These are phyloP conservation scores for Corynascus novoguineensis DNA, from an alignment of 495 filamentous ascomycete species.

Conservation along the genomic window DNA sequence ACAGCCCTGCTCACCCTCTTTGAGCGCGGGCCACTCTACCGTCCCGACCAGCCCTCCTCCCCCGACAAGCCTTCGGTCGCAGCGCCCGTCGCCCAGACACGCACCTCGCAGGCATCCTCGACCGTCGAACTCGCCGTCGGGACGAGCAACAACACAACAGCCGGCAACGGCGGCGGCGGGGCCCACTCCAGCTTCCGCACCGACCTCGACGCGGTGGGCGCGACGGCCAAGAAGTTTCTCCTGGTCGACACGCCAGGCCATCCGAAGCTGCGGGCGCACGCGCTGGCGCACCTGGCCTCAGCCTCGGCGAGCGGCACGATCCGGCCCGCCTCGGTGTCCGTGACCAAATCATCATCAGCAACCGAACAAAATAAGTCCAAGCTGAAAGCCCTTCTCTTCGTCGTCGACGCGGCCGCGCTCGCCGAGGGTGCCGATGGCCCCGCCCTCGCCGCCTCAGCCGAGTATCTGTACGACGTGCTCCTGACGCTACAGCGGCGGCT, in stretches of 20 bases:
- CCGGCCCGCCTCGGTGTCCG: too few relatives aligned
- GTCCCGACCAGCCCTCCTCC: neutral
- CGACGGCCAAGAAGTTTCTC: conserved; percentile 62
- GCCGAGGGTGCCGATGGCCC: conserved; percentile 47
- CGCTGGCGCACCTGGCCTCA: conserved; percentile 49
- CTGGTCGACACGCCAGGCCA: conserved; percentile 89
- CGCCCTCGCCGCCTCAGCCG: conserved; percentile 31
- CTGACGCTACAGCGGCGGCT: conserved; percentile 70
- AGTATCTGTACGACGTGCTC: conserved; percentile 80
- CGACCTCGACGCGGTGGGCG: conserved; percentile 45
- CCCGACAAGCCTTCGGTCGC: neutral
- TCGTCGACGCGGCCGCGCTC: conserved; percentile 78
- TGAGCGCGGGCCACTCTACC: conserved; percentile 36
- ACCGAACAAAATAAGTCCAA: conserved; percentile 39
- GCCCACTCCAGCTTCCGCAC: conserved; percentile 56
- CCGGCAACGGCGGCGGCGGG: too few relatives aligned
- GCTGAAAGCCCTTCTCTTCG: conserved; percentile 74
- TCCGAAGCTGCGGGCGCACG: conserved; percentile 74
- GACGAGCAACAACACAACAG: conserved; percentile 46
- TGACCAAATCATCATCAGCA: conserved; percentile 46
- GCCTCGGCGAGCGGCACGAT: conserved; percentile 57
- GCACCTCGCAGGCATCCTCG: conserved; percentile 74
- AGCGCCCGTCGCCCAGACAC: conserved; percentile 25
- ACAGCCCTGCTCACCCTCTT: conserved; percentile 75
- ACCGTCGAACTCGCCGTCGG: conserved; percentile 69